Evolutionary conservation across 306 rosid genomes (phyloP).

Genomic region (Calophaca sinica): DNA sequence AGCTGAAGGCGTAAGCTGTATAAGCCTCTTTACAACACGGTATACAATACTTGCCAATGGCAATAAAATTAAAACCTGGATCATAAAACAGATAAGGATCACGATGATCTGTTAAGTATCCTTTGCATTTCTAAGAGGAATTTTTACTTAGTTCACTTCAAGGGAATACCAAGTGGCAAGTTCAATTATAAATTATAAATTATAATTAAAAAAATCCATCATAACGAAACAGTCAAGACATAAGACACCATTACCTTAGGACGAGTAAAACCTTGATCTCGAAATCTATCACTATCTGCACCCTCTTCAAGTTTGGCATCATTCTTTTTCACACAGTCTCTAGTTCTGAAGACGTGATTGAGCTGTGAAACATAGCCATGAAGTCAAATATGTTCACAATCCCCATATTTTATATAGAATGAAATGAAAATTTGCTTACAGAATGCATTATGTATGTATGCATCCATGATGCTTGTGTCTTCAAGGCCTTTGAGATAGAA

Average conservation of each 20-base stretch:
- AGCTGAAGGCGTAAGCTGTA: constrained; percentile 80
- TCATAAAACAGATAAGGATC: constrained; percentile 34
- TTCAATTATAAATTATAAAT: background rate
- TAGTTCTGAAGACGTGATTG: constrained; percentile 81
- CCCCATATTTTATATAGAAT: constrained; percentile 23
- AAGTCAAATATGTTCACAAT: constrained; percentile 33
- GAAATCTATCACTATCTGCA: constrained; percentile 60
- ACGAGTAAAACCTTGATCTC: constrained; percentile 94
- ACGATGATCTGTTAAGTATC: constrained; percentile 5
- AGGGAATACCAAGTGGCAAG: constrained; percentile 24
- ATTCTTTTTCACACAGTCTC: constrained; percentile 78
- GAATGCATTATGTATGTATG: constrained; percentile 85
- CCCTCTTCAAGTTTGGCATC: constrained; percentile 64
- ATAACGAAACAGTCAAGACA: constrained; percentile 28
- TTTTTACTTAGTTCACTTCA: constrained; percentile 30
- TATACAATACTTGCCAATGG: constrained; percentile 72
- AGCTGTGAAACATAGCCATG: constrained; percentile 64
- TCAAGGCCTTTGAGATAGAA: constrained; percentile 80
- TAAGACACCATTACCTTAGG: constrained; percentile 78
- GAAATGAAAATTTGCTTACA: constrained; percentile 58
- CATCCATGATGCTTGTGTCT: constrained; percentile 79
- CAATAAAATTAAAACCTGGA: constrained; percentile 84
- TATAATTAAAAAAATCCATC: background rate
- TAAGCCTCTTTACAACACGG: constrained; percentile 85
- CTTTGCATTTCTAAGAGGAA: constrained; percentile 15